Conservation (phyloP, 768 basidiomycete species). For the Lyophyllum decastes region DNA sequence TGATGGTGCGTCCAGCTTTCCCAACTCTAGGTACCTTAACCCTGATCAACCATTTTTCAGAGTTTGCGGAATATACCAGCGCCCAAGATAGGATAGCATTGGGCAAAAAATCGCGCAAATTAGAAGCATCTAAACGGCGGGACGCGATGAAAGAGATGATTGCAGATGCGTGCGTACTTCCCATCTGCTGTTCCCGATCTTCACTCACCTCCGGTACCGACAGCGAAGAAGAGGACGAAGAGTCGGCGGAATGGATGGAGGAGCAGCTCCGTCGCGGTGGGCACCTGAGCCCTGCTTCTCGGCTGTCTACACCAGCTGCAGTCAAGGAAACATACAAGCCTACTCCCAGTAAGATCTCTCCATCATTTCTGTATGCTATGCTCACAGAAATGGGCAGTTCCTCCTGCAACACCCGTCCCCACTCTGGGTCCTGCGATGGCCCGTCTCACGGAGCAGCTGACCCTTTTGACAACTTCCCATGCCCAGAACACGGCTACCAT, state of each 20-base stretch:
- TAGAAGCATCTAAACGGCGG: slow-evolving; percentile 65
- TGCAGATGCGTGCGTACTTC: slow-evolving; percentile 66
- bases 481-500: slow-evolving; percentile 58
- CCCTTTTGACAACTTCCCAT: slow-evolving; percentile 69
- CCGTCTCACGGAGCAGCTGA: slow-evolving; percentile 60
- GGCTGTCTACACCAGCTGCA: slow-evolving; percentile 28
- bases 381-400: slow-evolving; percentile 50
- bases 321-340: slow-evolving; percentile 67
- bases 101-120: slow-evolving; percentile 78
- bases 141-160: slow-evolving; percentile 81
- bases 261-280: slow-evolving; percentile 82
- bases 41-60: slow-evolving; percentile 35
- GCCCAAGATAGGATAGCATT: slow-evolving; percentile 86
- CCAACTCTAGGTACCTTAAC: background rate
- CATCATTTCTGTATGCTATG: background rate
- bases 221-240: slow-evolving; percentile 83
- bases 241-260: slow-evolving; percentile 82
- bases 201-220: background rate
- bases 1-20: slow-evolving; percentile 58
- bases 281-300: slow-evolving; percentile 40
- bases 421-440: slow-evolving; percentile 60
- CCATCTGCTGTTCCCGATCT: background rate
- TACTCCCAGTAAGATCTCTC: slow-evolving; percentile 56
- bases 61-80: slow-evolving; percentile 85
- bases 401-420: slow-evolving; percentile 62